Conservation (phyloP, 306 rosid genomes). For the Quercus berberidifolia region DNA sequence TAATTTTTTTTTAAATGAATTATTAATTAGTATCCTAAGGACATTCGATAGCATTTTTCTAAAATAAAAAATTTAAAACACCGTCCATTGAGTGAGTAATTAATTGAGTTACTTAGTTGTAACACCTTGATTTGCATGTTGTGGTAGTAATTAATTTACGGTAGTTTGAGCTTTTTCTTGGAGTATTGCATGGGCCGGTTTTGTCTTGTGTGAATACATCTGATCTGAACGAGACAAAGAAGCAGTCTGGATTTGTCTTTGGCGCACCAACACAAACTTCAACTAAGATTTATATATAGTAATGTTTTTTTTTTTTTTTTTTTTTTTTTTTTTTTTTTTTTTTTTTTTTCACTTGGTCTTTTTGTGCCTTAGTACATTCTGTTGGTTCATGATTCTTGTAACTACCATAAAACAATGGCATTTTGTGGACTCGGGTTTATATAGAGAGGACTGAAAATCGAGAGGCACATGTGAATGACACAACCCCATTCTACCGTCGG, state of each 20-base stretch:
- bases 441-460: neutral
- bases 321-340: no score
- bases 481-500: no score
- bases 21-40: accelerated
- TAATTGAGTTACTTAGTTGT: no score
- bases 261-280: neutral
- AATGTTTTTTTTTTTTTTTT: neutral
- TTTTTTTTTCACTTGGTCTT: neutral
- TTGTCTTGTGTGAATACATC: neutral
- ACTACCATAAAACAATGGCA: neutral
- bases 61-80: no score
- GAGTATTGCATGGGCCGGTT: neutral
- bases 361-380: neutral
- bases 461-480: no score
- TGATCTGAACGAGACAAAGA: neutral
- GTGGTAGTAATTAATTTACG: no score
- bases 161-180: no score
- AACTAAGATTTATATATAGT: neutral
- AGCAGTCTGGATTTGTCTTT: neutral
- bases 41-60: no score
- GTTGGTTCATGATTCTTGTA: neutral
- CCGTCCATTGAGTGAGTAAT: no score
- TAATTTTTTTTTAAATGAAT: no score
- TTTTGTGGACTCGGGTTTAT: neutral
- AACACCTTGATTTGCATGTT: no score